Percentiles rank a stretch among this genome's conserved stretches.
phyloP scores from a whole-genome alignment of 148 eudicot species.

The Nepenthes gracilis region DNA sequence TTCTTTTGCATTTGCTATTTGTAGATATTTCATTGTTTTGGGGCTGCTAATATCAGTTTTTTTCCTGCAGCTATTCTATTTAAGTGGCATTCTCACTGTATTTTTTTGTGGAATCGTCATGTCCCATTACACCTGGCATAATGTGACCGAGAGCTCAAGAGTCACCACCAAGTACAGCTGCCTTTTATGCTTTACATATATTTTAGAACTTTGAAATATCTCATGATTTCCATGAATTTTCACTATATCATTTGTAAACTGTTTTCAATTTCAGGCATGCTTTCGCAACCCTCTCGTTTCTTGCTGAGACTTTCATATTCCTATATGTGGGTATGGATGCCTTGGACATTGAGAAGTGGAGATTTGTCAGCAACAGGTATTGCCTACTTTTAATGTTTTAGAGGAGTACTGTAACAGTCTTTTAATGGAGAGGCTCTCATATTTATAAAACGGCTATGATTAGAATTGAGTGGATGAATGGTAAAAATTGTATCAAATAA shows the following conservation, averaged over 20 bases:
- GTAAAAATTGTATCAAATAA: too few species aligned
- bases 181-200: neutral
- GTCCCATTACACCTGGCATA: conserved; percentile 64
- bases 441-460: neutral
- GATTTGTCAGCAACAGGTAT: conserved; percentile 35
- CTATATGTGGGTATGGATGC: conserved; percentile 59
- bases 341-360: conserved; percentile 57
- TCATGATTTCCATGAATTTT: neutral
- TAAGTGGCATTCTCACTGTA: conserved; percentile 55
- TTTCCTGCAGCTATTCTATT: conserved; percentile 34
- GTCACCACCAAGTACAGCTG: conserved; percentile 31
- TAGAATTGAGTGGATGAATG: too few species aligned
- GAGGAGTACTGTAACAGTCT: too few species aligned
- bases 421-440: neutral
- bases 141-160: conserved; percentile 50
- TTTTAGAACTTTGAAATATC: neutral
- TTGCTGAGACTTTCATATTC: conserved; percentile 43
- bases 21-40: too few species aligned
- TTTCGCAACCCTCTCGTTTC: conserved; percentile 44
- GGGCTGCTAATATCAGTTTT: neutral
- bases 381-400: neutral
- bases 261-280: conserved; percentile 26
- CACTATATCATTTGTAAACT: neutral
- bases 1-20: too few species aligned
- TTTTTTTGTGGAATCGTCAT: conserved; percentile 56